phyloP scores from a whole-genome alignment of 164 flowering plant genomes.

The Liriodendron chinense region DNA sequence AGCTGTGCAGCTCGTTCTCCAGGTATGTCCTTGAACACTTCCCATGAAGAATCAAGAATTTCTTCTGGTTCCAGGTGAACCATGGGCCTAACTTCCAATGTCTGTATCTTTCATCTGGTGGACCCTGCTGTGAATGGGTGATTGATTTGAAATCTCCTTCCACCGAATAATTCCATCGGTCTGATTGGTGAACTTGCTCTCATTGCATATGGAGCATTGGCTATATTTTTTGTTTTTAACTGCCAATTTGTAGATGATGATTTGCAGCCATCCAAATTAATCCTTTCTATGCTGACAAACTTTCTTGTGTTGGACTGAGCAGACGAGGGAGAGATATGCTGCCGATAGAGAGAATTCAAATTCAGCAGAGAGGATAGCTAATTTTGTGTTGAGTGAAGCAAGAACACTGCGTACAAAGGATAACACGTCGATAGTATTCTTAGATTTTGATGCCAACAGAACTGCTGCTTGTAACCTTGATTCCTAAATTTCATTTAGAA shows the following conservation, averaged over 20 bases:
- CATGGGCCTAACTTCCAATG: too few species aligned
- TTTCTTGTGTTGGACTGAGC: constrained; percentile 11
- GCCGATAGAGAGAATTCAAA: constrained; percentile 30
- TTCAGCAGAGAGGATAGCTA: constrained; percentile 69
- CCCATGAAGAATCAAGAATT: not conserved
- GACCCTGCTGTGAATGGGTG: too few species aligned
- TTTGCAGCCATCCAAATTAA: too few species aligned
- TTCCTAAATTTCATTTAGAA: not conserved
- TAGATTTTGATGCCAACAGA: constrained; percentile 60
- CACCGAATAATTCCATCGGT: too few species aligned
- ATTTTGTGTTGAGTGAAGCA: constrained; percentile 72
- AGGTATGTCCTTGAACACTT: constrained; percentile 40
- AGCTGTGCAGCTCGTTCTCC: constrained; percentile 68
- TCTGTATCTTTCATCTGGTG: too few species aligned
- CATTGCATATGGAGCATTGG: too few species aligned
- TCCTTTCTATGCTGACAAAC: not conserved
- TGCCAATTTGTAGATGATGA: too few species aligned
- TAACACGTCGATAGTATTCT: constrained; percentile 81
- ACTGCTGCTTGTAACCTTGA: constrained; percentile 32
- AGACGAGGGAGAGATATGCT: constrained; percentile 52
- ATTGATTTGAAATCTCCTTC: too few species aligned
- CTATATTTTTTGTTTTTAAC: too few species aligned
- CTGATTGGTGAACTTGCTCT: too few species aligned
- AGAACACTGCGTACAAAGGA: constrained; percentile 86
- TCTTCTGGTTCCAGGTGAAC: too few species aligned